Percentiles rank a stretch among this genome's conserved stretches.
Evolutionary conservation across 768 basidiomycete species (phyloP).

Genomic region (Nidularia sp.): DNA sequence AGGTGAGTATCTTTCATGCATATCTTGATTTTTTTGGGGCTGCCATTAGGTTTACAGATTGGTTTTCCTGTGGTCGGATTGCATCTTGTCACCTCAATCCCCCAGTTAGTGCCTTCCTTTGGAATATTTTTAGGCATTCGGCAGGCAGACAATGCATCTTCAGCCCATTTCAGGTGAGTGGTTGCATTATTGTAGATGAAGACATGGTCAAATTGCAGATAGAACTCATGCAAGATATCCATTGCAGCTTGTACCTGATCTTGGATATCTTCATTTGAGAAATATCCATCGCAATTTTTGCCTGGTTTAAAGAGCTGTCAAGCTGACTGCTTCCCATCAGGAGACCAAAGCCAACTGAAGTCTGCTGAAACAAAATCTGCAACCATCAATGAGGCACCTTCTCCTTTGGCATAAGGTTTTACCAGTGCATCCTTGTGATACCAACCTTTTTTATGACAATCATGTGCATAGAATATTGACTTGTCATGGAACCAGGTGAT

Average conservation of each 20-base stretch:
- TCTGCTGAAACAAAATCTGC: slow-evolving; percentile 28
- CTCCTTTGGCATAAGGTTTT: slow-evolving; percentile 28
- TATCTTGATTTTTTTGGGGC: slow-evolving; percentile 15
- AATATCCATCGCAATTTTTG: slow-evolving; percentile 18
- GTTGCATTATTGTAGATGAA: slow-evolving; percentile 18
- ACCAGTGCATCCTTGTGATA: slow-evolving; percentile 17
- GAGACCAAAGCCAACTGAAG: slow-evolving; percentile 15
- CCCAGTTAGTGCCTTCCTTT: slow-evolving; percentile 11
- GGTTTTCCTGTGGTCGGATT: slow-evolving; percentile 13
- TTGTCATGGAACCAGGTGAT: slow-evolving; percentile 32
- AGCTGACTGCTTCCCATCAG: slow-evolving; percentile 9
- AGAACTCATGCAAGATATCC: slow-evolving; percentile 11
- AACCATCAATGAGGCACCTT: slow-evolving; percentile 35
- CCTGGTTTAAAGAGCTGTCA: slow-evolving; percentile 16
- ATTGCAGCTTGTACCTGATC: slow-evolving; percentile 16
- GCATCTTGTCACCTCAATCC: slow-evolving; percentile 9
- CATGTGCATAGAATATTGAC: slow-evolving; percentile 34
- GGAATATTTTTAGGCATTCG: slow-evolving; percentile 23
- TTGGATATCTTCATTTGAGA: slow-evolving; percentile 21
- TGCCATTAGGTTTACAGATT: slow-evolving; percentile 17
- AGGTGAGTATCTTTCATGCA: slow-evolving; percentile 21
- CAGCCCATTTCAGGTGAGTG: slow-evolving; percentile 21
- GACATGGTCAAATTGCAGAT: slow-evolving; percentile 17
- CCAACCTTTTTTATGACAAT: slow-evolving; percentile 22
- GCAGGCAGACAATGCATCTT: slow-evolving; percentile 22